Evolutionary conservation across 768 basidiomycete genomes (phyloP).

Genomic region (Leccinum uliginosum): DNA sequence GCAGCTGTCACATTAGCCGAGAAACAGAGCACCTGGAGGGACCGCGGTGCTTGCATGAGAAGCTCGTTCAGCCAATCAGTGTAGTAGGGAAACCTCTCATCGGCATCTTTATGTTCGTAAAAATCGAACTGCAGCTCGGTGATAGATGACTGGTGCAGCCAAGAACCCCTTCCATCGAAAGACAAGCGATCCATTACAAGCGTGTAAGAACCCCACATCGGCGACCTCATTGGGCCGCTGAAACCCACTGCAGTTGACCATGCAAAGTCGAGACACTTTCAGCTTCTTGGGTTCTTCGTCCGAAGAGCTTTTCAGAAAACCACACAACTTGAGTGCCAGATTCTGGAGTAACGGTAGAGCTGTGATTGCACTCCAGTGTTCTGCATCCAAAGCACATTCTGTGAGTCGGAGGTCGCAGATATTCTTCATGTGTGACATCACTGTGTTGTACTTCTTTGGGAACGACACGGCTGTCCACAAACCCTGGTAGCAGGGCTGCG

Average conservation of each 20-base stretch:
- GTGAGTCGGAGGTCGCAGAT: slow-evolving; percentile 12
- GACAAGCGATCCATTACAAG: not conserved
- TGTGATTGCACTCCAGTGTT: slow-evolving; percentile 16
- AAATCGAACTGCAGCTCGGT: not conserved
- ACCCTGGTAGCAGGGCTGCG: not conserved
- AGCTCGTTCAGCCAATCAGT: not conserved
- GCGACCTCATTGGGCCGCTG: not conserved
- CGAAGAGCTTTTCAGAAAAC: not conserved
- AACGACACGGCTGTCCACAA: not conserved
- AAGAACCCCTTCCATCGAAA: not conserved
- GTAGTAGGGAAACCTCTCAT: not conserved
- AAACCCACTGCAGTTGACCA: not conserved
- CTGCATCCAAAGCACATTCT: slow-evolving; percentile 3
- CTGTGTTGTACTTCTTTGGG: not conserved
- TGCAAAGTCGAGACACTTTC: not conserved
- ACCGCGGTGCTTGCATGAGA: not conserved
- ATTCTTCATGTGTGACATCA: slow-evolving; percentile 13
- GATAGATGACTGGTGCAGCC: not conserved
- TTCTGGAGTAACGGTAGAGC: slow-evolving; percentile 13
- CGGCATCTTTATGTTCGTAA: not conserved
- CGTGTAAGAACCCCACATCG: not conserved
- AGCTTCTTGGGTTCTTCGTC: not conserved
- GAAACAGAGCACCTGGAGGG: not conserved
- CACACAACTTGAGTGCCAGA: slow-evolving; percentile 8
- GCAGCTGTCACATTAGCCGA: not conserved